Base-by-base conservation (phyloP, 208 protist species). In the Trypanosoma mega region DNA sequence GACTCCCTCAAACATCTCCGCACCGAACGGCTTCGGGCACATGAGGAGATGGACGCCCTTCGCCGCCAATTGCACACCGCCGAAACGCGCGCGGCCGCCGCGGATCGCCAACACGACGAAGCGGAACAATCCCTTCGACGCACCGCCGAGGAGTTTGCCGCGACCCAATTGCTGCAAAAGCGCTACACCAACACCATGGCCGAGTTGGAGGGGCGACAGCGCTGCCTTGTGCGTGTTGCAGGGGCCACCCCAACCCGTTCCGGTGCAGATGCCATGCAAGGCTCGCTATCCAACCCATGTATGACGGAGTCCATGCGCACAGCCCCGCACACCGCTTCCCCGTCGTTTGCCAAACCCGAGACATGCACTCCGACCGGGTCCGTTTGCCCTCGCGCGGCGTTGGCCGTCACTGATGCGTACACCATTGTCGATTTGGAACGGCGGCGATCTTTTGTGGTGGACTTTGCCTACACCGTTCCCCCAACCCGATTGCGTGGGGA, bases 141-240 rank as follows among this genome's bases (percentile, higher is more conserved):
- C 26, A 49, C 49, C 24, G 68, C 60, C 5, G 53, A 60, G 45
- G 61, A 61, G 37, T 68, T 73, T 50, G 55, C 66, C 7, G 11
- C 11, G 31, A 63, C 59, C 30, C 72, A 73, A 21, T 34, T 69
- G 24, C 56, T 78, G 3, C 39, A 63, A 48, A 73, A 70, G 43
- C 43, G 44, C 0, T 73, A 74, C 14, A 37, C 50, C 1, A 75
- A 57, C 4, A 74, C 64, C 23, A 61, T 83, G 33, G 49, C 68
- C 7, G 65, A 81, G 23, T 49, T 87, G 18, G 29, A 70, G 23
- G 74, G 72, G 14, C 21, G 47, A 21, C 48, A 80, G 45, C 59
- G 50, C 3, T 50, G 57, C 24, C 29, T 51, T 16, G 64, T 63
- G 24, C 66, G 55, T 14, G 34, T 58, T 14, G 45, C 29, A 9